Percentiles rank a stretch among this genome's conserved stretches.
These are phyloP conservation scores for Hymenotorrendiella dingleyae DNA, from an alignment of 2,329 filamentous ascomycete genomes.

Conservation along the genomic window DNA sequence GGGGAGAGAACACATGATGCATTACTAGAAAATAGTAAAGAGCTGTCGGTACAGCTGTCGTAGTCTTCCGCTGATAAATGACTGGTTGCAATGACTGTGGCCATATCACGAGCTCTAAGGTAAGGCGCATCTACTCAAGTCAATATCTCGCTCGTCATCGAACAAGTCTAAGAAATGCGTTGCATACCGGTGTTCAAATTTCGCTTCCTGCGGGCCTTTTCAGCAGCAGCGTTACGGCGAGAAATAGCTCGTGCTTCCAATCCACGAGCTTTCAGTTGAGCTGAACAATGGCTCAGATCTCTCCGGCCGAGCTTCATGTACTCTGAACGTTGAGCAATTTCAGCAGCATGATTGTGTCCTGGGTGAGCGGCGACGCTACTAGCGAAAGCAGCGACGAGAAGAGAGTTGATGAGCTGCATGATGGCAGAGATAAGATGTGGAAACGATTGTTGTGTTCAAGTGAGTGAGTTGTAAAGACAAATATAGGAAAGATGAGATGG, in stretches of 20 bases:
- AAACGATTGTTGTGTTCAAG: not conserved
- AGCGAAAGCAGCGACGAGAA: conserved; percentile 5
- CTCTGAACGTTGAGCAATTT: conserved; percentile 31
- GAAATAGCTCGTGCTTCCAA: conserved; percentile 30
- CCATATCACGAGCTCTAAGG: conserved; percentile 12
- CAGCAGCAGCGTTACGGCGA: conserved; percentile 31
- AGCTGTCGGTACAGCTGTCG: conserved; percentile 29
- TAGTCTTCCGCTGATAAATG: conserved; percentile 26
- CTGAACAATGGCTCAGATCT: conserved; percentile 34
- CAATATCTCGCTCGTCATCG: too few relatives aligned
- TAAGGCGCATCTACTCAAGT: conserved; percentile 11
- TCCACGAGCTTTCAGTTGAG: conserved; percentile 34
- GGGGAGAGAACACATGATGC: conserved; percentile 29
- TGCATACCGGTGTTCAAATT: conserved; percentile 13
- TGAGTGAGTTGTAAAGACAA: conserved; percentile 3
- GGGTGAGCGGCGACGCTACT: conserved; percentile 31
- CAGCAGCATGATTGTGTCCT: conserved; percentile 32
- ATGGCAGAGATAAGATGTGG: conserved; percentile 4
- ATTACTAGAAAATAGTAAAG: conserved; percentile 23
- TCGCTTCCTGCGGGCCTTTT: conserved; percentile 31
- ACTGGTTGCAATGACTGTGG: conserved; percentile 10
- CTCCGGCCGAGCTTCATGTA: conserved; percentile 32
- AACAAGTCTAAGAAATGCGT: too few relatives aligned
- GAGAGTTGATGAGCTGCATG: conserved; percentile 31
- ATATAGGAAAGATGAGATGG: conserved; percentile 4